Conservation (phyloP, 2,329 filamentous ascomycete species). For the Arthrobotrys iridis region DNA sequence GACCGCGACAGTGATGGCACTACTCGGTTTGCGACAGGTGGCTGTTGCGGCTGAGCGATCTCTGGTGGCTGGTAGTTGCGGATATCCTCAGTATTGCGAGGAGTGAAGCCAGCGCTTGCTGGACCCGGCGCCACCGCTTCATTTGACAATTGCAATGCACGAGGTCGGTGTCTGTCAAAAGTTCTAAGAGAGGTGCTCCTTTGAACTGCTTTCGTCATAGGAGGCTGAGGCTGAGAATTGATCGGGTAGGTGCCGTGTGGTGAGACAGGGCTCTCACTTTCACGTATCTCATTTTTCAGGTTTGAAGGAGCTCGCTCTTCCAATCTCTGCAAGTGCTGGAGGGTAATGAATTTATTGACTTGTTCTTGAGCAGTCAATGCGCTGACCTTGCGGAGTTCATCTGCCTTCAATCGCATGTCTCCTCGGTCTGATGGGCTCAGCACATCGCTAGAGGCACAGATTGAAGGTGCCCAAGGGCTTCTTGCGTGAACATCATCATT, state of each 20-base stretch:
- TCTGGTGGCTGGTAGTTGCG: constrained; percentile 34
- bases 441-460: constrained; percentile 90
- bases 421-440: constrained; percentile 74
- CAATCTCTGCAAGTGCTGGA: constrained; percentile 74
- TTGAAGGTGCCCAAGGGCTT: constrained; percentile 70
- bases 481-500: constrained; percentile 34
- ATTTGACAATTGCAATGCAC: constrained; percentile 41
- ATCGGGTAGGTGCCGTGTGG: constrained; percentile 37
- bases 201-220: constrained; percentile 47
- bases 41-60: constrained; percentile 7
- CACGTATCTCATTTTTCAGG: constrained; percentile 42
- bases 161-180: constrained; percentile 47
- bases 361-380: constrained; percentile 87
- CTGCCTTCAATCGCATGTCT: constrained; percentile 72
- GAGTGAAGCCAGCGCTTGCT: constrained; percentile 45
- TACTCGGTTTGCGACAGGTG: neutral
- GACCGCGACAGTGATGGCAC: constrained; percentile 30
- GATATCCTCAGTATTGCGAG: constrained; percentile 41
- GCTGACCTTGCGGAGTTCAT: constrained; percentile 75
- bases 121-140: constrained; percentile 44
- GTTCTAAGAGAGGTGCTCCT: constrained; percentile 48
- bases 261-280: constrained; percentile 45
- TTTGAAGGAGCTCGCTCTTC: constrained; percentile 56
- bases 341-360: constrained; percentile 87
- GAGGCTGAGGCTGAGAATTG: constrained; percentile 35